Evolutionary conservation across 345 rosid species (phyloP).

Genomic region (Passiflora organensis): DNA sequence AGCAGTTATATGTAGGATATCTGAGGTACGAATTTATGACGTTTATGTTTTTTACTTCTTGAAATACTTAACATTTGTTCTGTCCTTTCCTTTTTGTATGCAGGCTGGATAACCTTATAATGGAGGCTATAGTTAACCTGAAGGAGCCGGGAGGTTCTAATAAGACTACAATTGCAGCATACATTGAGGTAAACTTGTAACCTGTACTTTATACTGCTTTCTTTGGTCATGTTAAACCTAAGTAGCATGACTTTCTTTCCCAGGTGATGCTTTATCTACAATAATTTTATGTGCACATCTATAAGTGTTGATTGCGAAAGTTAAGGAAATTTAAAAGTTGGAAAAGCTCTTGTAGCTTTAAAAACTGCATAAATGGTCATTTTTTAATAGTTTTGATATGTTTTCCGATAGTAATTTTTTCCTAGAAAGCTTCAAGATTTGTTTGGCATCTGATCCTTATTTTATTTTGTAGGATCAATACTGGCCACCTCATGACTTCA

Average conservation of each 20-base stretch:
- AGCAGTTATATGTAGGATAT: not conserved
- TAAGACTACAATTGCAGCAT: constrained; percentile 74
- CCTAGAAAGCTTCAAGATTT: not conserved
- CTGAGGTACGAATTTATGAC: not conserved
- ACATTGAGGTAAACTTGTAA: constrained; percentile 65
- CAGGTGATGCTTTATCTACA: not conserved
- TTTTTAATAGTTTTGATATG: not conserved
- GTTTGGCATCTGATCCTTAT: constrained; percentile 2
- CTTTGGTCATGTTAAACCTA: not conserved
- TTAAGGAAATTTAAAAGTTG: too few relatives aligned
- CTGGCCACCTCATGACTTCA: constrained; percentile 89
- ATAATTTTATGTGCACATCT: too few relatives aligned
- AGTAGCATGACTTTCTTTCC: not conserved
- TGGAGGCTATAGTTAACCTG: constrained; percentile 81
- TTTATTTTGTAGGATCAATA: constrained; percentile 66
- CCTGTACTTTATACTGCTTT: not conserved
- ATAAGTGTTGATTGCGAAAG: too few relatives aligned
- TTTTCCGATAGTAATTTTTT: too few relatives aligned
- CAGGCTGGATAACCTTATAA: constrained; percentile 84
- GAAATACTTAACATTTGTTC: not conserved
- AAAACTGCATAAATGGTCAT: not conserved
- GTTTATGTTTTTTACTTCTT: not conserved
- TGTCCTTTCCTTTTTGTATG: not conserved
- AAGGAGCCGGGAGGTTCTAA: constrained; percentile 92
- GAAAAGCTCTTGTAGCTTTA: not conserved